Base-by-base conservation (phyloP, 1,139 yeast genomes). In the Lodderomyces elongisporus region DNA sequence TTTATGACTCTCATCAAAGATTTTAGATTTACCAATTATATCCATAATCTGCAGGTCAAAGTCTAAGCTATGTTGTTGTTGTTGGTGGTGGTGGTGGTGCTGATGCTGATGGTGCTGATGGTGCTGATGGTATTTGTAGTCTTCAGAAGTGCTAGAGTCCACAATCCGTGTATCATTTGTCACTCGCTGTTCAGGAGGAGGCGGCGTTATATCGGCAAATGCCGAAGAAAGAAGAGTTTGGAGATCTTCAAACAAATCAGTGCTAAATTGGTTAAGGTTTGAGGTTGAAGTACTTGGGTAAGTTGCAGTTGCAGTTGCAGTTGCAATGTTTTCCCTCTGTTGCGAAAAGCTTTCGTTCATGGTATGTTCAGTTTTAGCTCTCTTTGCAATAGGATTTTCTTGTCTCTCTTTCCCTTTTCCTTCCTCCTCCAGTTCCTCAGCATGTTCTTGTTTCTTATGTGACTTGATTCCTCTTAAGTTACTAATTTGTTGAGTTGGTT, bases 211-310 rank as follows among this genome's bases (percentile, higher is more conserved):
- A 7, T 29, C 26, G 16, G 17, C 23, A 5, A 29, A 21, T 3
- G 34, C 24, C 20, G 48, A 31, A 15, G 43, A 37, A 7, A 56
- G 38, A 14, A 56, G 38, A n/a, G 41, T 41, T 29, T 56, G 53
- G 17, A 51, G 42, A 31, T 46, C 51, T 31, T 49, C 52, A 32
- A 46, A 48, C 17, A 49, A 33, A 17, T 47, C 45, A 8, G 41
- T 33, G 23, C 50, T 44, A 22, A 32, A 36, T 8, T 30, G 34
- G 26, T 26, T 28, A 15, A 36, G 30, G 27, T 35, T 35, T n/a
- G 35, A 20, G 9, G 32, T 32, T 3, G 30, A 29, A 5, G 34
- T 22, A 10, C 12, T n/a, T 17, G 17, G 24, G 9, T 23, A 5
- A 23, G 26, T 8, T 8, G 26, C 6, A 9, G 6, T 23, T n/a